These are phyloP conservation scores for Cetradonia linearis DNA, from an alignment of 495 filamentous ascomycete species.

Conservation along the genomic window DNA sequence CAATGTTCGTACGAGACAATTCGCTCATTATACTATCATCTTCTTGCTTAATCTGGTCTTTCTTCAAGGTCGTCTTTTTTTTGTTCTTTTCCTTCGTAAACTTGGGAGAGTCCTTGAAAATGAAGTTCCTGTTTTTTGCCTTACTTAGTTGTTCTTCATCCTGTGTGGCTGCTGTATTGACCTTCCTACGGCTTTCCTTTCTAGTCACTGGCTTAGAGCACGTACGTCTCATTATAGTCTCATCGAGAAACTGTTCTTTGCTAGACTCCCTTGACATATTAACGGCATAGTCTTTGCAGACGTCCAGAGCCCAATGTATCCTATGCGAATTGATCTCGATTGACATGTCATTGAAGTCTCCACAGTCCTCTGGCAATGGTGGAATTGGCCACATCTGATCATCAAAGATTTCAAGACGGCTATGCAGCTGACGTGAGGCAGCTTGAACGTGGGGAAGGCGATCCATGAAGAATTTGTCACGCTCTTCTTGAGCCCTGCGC, in stretches of 20 bases:
- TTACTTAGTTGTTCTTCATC: neutral
- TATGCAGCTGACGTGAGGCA: slow-evolving; percentile 12
- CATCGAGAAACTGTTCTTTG: slow-evolving; percentile 3
- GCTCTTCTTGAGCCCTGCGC: slow-evolving; percentile 3
- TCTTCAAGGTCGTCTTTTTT: no score
- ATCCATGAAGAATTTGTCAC: slow-evolving; percentile 7
- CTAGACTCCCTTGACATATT: neutral
- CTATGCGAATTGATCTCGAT: neutral
- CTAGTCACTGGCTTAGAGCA: neutral
- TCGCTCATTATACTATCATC: neutral
- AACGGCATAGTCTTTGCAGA: slow-evolving; percentile 8
- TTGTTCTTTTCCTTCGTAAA: neutral
- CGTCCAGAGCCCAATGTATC: neutral
- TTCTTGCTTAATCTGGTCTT: neutral
- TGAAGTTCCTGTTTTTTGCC: neutral
- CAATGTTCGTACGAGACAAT: neutral
- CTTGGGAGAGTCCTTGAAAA: neutral
- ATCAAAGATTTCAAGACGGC: slow-evolving; percentile 6
- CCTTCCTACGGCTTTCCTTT: neutral
- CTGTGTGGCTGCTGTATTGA: neutral
- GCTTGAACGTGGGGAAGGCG: slow-evolving; percentile 10
- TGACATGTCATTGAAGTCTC: neutral
- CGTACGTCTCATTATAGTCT: neutral
- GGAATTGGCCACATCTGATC: slow-evolving; percentile 7
- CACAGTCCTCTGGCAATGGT: neutral